Evolutionary conservation across 495 filamentous ascomycete species (phyloP), one percentile per base, ranked within the genome.

Genomic region (Penicillium angulare): DNA sequence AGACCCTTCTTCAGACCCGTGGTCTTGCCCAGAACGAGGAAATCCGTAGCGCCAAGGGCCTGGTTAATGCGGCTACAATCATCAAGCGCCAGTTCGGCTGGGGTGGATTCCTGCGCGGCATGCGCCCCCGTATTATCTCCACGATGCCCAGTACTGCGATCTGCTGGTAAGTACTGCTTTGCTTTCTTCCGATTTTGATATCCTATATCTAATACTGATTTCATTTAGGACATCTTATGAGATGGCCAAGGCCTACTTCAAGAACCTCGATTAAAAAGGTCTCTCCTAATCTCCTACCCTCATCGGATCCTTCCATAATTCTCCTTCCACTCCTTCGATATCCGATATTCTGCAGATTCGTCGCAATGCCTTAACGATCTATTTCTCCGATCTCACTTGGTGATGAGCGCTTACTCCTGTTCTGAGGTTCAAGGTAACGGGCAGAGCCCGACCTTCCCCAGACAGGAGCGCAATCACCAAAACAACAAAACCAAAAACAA

Each of bases 81-180:
- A 85, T 99, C 62, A 87, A 89, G 68, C 76, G 82, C 54, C 83
- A 88, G 59, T 90, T 96, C 60, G 93, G 93, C 43, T 81, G 86
- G 59, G 74, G 72, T 46, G 93, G 93, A 7, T 99, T 97, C 73
- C 89, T 96, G 63, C 90, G 92, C 55, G 93, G 93, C 17, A 80
- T 96, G 64, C 81, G 88, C 57, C 95, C 93, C 43, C 79, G 93
- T 48, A 88, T 99, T 29, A 83, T 99, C 53, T 96, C 92, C 2
- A 95, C 93, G 8, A 97, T 97, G 89, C 93, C 93, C 18, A 96
- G 91, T 69, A 97, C 93, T 27, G 93, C 93, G 4, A 99, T 99
- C 60, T 99, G 93, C 77, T 99, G 93, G 92, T 91, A 79, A 51
- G 89, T 80, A 40, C n/a, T 76, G 73, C 31, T 35, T 34, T 20